Conservation (phyloP, 805 yeast species). For the Tetrapisispora fleetii region DNA sequence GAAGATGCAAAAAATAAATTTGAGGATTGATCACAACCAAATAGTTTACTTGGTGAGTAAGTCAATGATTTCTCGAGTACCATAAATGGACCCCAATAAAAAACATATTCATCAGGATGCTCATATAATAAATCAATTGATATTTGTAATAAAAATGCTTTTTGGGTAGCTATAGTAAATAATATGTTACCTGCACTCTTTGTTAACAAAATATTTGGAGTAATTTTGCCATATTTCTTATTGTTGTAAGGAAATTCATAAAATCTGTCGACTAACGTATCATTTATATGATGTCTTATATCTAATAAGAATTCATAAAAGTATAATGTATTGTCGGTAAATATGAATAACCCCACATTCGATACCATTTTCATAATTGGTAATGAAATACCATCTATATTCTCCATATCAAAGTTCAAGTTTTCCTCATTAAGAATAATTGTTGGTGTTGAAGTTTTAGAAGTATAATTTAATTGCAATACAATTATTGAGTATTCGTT, state of each 20-base stretch:
- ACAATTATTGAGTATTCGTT: not conserved
- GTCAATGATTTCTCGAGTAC: not conserved
- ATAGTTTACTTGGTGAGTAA: not conserved
- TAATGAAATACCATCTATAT: not conserved
- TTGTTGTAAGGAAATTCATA: not conserved
- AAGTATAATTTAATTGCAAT: not conserved
- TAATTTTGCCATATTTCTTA: not conserved
- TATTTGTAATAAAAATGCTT: slow-evolving; percentile 2
- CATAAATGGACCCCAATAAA: slow-evolving; percentile 5
- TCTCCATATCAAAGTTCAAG: not conserved
- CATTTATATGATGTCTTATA: slow-evolving; percentile 11
- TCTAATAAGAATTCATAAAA: slow-evolving; percentile 13
- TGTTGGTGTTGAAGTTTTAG: not conserved
- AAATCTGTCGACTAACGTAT: slow-evolving; percentile 3
- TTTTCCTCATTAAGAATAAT: not conserved
- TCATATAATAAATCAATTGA: slow-evolving; percentile 5
- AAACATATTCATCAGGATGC: slow-evolving; percentile 6
- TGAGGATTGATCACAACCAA: not conserved
- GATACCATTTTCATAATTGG: slow-evolving; percentile 9
- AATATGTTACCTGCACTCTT: slow-evolving; percentile 3
- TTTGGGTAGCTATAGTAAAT: slow-evolving; percentile 4
- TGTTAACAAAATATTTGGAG: slow-evolving; percentile 1
- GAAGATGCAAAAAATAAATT: not conserved
- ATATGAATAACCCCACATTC: slow-evolving; percentile 16
- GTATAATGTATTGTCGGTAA: slow-evolving; percentile 6